Percentiles rank a stretch among this genome's conserved stretches.
Evolutionary conservation across 208 protist species (phyloP).

Genomic region (Willaertia magna): DNA sequence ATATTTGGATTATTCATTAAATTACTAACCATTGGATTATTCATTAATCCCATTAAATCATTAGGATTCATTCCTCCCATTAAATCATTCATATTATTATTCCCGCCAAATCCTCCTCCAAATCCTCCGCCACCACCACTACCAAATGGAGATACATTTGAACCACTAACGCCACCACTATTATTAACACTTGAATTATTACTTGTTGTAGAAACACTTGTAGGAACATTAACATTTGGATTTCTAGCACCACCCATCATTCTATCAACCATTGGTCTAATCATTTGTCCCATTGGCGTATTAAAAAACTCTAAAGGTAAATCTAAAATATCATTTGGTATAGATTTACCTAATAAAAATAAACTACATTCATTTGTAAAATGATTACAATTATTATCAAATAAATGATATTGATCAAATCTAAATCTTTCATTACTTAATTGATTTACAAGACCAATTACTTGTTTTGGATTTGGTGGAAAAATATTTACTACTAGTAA

Average conservation of each 20-base stretch:
- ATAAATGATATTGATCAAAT: conserved; percentile 58
- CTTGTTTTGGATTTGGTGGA: background rate
- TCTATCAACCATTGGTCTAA: conserved; percentile 56
- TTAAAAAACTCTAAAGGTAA: conserved; percentile 55
- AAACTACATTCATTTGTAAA: conserved; percentile 60
- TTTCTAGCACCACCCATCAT: conserved; percentile 24
- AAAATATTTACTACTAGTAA: background rate
- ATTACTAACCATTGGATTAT: background rate
- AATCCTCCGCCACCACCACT: background rate
- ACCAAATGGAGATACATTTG: too few species aligned
- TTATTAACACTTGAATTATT: too few species aligned
- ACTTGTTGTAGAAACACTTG: background rate
- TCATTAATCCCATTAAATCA: too few species aligned
- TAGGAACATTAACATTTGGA: background rate
- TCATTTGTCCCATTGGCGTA: conserved; percentile 58
- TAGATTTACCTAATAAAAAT: conserved; percentile 51
- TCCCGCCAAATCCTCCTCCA: background rate
- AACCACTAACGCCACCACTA: background rate
- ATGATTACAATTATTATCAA: conserved; percentile 81
- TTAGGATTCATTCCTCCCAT: background rate
- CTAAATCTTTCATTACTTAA: conserved; percentile 6
- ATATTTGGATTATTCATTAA: background rate
- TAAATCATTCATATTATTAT: background rate
- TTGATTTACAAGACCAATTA: background rate
- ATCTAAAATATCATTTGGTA: conserved; percentile 46